phyloP scores from a whole-genome alignment of 345 rosid species.

The Melaleuca alternifolia region DNA sequence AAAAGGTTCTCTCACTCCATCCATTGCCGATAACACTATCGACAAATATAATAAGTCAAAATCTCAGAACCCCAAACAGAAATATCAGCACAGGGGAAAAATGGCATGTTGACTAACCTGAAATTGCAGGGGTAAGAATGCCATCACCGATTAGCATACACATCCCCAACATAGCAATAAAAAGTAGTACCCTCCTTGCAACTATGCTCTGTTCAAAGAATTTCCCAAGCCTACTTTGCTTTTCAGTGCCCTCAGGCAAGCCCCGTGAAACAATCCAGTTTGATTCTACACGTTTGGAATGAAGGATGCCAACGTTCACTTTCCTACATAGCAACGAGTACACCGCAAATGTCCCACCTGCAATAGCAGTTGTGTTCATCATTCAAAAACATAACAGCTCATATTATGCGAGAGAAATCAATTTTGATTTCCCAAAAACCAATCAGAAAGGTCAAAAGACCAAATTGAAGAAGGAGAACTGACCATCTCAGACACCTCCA shows the following conservation, averaged over 20 bases:
- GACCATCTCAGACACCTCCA: not conserved
- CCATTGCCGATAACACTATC: constrained; percentile 62
- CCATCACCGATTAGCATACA: constrained; percentile 94
- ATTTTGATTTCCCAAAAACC: not conserved
- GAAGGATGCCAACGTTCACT: constrained; percentile 39
- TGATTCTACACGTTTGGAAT: constrained; percentile 19
- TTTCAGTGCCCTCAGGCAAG: constrained; percentile 12
- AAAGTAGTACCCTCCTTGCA: constrained; percentile 49
- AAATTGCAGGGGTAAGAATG: constrained; percentile 83
- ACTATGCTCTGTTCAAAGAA: constrained; percentile 48
- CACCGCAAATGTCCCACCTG: constrained; percentile 88
- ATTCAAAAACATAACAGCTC: not conserved
- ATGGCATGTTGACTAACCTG: constrained; percentile 31
- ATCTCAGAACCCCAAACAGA: not conserved
- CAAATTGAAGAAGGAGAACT: not conserved
- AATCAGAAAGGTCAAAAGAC: not conserved
- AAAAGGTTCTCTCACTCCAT: constrained; percentile 48
- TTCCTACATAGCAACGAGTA: constrained; percentile 80
- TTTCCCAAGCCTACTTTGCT: constrained; percentile 33
- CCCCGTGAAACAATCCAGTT: not conserved
- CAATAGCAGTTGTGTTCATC: constrained; percentile 3
- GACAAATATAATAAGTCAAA: not conserved
- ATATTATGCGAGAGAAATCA: not conserved
- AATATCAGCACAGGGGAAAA: not conserved
- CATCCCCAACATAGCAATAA: constrained; percentile 73